A percentile compares a stretch with the other conserved stretches of the same genome.
Evolutionary conservation across 495 filamentous ascomycete species (phyloP).

Genomic region (Hypoxylon intermedium): DNA sequence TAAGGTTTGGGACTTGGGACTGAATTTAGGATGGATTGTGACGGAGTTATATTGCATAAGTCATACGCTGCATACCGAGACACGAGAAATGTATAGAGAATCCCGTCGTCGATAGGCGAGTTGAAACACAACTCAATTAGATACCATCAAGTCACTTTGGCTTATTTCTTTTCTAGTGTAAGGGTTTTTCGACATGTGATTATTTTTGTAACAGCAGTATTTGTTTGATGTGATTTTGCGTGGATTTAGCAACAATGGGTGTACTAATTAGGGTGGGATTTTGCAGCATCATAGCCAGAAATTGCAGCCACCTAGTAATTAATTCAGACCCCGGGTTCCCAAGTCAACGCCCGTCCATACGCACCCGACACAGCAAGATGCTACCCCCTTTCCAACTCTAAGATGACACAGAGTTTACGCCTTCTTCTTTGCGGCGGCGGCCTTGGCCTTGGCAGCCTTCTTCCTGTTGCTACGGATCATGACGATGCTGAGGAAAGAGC

Average conservation of each 20-base stretch:
- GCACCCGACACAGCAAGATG: background rate
- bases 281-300: background rate
- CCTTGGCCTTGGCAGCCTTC: conserved; percentile 92
- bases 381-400: background rate
- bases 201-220: conserved; percentile 7
- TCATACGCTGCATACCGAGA: conserved; percentile 35
- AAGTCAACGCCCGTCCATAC: background rate
- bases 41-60: conserved; percentile 41
- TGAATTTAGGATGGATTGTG: conserved; percentile 25
- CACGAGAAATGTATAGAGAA: conserved; percentile 27
- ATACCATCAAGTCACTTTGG: conserved; percentile 35
- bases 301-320: background rate
- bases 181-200: conserved; percentile 2
- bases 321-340: conserved; percentile 2
- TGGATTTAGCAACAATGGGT: background rate
- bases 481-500: conserved; percentile 92
- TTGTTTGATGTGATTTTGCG: background rate
- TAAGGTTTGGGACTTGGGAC: conserved; percentile 20
- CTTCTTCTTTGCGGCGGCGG: conserved; percentile 74
- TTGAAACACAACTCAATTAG: conserved; percentile 40
- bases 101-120: conserved; percentile 19
- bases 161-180: conserved; percentile 7
- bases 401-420: conserved; percentile 39
- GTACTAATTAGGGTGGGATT: background rate
- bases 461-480: conserved; percentile 99